These are phyloP conservation scores for Skeletonema costatum DNA, from an alignment of 108 stramenopile genomes.

Conservation along the genomic window DNA sequence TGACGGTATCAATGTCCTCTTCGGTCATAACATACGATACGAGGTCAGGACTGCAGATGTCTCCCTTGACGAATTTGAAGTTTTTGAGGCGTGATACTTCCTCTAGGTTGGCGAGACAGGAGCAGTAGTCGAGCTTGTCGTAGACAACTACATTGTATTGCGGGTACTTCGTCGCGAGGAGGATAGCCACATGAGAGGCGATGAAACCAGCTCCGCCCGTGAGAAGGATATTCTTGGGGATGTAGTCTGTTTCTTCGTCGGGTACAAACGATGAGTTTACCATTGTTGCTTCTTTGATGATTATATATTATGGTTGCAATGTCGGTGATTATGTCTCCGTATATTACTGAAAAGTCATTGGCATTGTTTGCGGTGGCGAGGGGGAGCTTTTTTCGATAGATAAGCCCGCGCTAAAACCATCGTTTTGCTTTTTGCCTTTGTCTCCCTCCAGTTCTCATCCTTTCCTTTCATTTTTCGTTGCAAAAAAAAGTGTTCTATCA, in stretches of 20 bases:
- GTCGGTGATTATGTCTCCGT: background rate
- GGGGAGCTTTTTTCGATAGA: too few relatives aligned
- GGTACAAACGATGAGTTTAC: slow-evolving; percentile 40
- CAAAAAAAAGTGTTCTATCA: background rate
- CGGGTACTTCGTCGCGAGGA: slow-evolving; percentile 95
- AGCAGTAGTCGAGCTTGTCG: slow-evolving; percentile 97
- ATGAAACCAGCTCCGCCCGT: slow-evolving; percentile 98
- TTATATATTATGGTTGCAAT: background rate
- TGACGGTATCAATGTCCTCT: slow-evolving; percentile 96
- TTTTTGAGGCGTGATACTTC: slow-evolving; percentile 84
- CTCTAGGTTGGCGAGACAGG: slow-evolving; percentile 94
- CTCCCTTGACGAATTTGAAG: slow-evolving; percentile 98
- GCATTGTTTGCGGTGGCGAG: too few relatives aligned
- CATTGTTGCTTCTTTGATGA: slow-evolving; percentile 4
- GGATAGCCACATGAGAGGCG: slow-evolving; percentile 95
- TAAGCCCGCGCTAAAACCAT: too few relatives aligned
- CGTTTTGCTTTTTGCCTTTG: background rate
- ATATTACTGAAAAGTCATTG: too few relatives aligned
- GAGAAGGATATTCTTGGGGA: slow-evolving; percentile 92
- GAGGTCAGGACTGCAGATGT: slow-evolving; percentile 93
- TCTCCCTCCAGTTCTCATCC: background rate
- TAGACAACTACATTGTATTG: slow-evolving; percentile 96
- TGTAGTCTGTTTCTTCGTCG: slow-evolving; percentile 57
- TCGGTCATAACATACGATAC: slow-evolving; percentile 92
- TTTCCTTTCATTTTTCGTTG: background rate